Evolutionary conservation across 345 rosid species (phyloP), one percentile per base, ranked within the genome.

Genomic region (Kernera saxatilis): DNA sequence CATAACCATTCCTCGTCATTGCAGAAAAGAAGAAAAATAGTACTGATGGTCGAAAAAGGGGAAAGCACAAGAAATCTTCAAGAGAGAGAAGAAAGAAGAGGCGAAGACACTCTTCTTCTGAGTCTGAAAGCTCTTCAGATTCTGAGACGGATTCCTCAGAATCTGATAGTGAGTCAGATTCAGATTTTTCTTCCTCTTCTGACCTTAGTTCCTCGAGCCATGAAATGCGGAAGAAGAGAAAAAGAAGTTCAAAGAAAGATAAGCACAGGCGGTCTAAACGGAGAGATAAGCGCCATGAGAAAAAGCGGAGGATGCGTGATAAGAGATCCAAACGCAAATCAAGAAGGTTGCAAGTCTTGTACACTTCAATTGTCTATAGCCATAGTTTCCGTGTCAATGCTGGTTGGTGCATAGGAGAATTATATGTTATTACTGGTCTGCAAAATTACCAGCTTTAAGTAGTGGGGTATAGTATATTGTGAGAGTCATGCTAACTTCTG

Each of bases 161-260:
- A n/a, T 85, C 88, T 69, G 97, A 87, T 57, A 88, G 83, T 51
- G 93, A 90, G 72, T 84, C 93, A 62, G 96, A 89, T 72, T 83
- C 87, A n/a, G 64, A 60, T 74, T 48, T 78, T 18, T 82, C 94
- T 29, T 83, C 83, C 5, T 85, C 97, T 41, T 89, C 99, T 71
- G 88, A 88, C 55, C 62, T 79, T 50, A 94, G 93, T 71, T 89
- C 95, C 73, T 91, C 98, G 40, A 91, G 98, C 74, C 92, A 88
- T 74, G 98, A 91, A 48, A 86, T 87, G 63, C 88, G 70, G n/a
- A 88, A 72, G 74, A 91, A 84, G 84, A 88, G 93, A 69, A 91
- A 84, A 80, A 88, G 84, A 80, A 80, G 86, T 69, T 89, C 90
- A 35, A 94, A 79, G 76, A 83, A 79, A 71, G 98, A 86, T 29